Conservation (phyloP, 805 yeast species). For the Cyberlindnera mrakii region DNA sequence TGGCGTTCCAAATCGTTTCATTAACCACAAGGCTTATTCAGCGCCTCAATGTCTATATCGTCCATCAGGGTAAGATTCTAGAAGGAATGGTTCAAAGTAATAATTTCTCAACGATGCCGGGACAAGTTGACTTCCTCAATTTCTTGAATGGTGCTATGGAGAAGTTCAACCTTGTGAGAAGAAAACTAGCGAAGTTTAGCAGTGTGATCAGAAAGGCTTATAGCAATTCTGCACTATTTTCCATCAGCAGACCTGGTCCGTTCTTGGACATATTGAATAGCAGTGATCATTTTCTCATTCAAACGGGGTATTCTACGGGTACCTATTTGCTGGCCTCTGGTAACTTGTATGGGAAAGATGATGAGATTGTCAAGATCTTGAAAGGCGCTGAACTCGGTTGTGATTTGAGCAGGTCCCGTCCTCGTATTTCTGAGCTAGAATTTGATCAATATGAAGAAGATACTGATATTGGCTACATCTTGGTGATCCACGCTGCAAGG, state of each 20-base stretch:
- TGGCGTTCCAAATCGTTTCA: slow-evolving; percentile 69
- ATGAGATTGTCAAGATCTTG: slow-evolving; percentile 38
- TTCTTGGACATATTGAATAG: slow-evolving; percentile 55
- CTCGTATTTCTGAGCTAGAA: slow-evolving; percentile 14
- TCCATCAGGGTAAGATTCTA: slow-evolving; percentile 66
- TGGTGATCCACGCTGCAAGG: slow-evolving; percentile 72
- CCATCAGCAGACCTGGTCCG: slow-evolving; percentile 42
- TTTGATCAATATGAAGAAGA: slow-evolving; percentile 24
- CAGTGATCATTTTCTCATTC: slow-evolving; percentile 69
- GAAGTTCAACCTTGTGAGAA: slow-evolving; percentile 66
- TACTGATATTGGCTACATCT: slow-evolving; percentile 47
- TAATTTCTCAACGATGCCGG: slow-evolving; percentile 11
- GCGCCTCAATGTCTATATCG: slow-evolving; percentile 63
- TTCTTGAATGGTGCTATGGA: slow-evolving; percentile 56
- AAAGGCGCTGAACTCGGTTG: slow-evolving; percentile 47
- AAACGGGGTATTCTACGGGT: slow-evolving; percentile 69
- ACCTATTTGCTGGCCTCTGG: slow-evolving; percentile 72
- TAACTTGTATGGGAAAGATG: slow-evolving; percentile 33
- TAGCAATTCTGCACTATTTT: slow-evolving; percentile 64
- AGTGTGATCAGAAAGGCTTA: slow-evolving; percentile 61
- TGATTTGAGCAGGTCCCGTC: slow-evolving; percentile 30
- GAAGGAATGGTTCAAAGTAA: slow-evolving; percentile 27
- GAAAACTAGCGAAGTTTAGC: slow-evolving; percentile 77
- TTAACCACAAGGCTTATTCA: slow-evolving; percentile 63
- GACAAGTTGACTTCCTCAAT: slow-evolving; percentile 27